phyloP scores from a whole-genome alignment of 208 protist species.

The Crithidia fasciculata region DNA sequence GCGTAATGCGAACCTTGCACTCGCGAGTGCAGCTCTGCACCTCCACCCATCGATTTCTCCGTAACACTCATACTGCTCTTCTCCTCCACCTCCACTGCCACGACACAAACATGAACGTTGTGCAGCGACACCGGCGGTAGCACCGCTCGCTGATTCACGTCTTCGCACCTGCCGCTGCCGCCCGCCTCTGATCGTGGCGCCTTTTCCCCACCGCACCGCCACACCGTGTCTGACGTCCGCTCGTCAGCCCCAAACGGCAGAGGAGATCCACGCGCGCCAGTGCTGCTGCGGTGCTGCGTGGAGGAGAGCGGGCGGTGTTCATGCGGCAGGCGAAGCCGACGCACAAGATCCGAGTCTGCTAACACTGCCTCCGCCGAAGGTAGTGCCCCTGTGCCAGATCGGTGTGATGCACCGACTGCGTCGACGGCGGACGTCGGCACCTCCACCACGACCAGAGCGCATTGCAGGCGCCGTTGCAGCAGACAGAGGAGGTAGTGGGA shows the following conservation, averaged over 20 bases:
- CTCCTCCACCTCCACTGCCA: conserved; percentile 15
- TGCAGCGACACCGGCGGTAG: conserved; percentile 22
- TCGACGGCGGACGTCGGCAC: not conserved
- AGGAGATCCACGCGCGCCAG: not conserved
- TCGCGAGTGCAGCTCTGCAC: not conserved
- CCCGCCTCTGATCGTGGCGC: not conserved
- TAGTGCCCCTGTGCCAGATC: not conserved
- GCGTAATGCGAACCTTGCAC: not conserved
- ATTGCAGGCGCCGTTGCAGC: conserved; percentile 61
- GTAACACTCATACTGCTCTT: no score
- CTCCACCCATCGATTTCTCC: not conserved
- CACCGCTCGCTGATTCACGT: not conserved
- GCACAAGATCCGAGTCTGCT: conserved; percentile 26
- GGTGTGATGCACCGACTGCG: not conserved
- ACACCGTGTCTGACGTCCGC: not conserved
- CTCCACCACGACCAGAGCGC: conserved; percentile 71
- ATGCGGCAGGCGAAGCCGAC: conserved; percentile 26
- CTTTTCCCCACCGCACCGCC: not conserved
- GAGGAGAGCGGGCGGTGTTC: not conserved
- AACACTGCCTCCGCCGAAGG: conserved; percentile 16
- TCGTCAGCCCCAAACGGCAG: not conserved
- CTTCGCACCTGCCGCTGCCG: not conserved
- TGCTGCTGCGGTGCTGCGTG: not conserved
- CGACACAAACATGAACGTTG: conserved; percentile 27
- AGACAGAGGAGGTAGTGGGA: conserved; percentile 54